A percentile compares a stretch with the other conserved stretches of the same genome.
phyloP scores from a whole-genome alignment of 2,329 filamentous ascomycete genomes.

The Colletotrichum aenigma region DNA sequence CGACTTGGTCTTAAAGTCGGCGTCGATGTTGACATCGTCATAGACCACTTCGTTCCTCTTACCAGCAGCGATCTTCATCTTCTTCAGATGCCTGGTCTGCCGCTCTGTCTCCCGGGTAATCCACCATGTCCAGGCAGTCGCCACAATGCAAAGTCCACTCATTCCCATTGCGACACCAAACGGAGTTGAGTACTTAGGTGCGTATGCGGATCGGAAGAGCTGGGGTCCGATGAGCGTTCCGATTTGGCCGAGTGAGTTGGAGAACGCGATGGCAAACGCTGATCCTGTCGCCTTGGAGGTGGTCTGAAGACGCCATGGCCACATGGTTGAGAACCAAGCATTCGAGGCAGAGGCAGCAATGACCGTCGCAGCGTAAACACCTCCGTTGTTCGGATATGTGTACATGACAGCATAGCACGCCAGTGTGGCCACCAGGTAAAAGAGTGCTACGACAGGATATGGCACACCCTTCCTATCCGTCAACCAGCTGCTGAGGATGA shows the following conservation, averaged over 20 bases:
- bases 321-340: constrained; percentile 53
- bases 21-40: background rate
- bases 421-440: background rate
- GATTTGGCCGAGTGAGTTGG: constrained; percentile 54
- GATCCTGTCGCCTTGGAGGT: constrained; percentile 50
- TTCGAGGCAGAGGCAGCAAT: constrained; percentile 45
- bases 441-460: background rate
- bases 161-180: constrained; percentile 39
- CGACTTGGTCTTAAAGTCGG: background rate
- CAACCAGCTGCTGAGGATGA: background rate
- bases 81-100: constrained; percentile 39
- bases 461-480: background rate
- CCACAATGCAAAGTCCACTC: constrained; percentile 42
- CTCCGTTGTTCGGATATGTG: constrained; percentile 48
- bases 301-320: constrained; percentile 55
- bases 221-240: constrained; percentile 51
- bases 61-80: background rate
- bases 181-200: background rate
- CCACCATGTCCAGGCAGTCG: constrained; percentile 48
- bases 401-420: constrained; percentile 43
- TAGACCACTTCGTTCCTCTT: background rate
- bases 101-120: constrained; percentile 46
- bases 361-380: constrained; percentile 50
- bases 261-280: constrained; percentile 53
- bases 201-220: constrained; percentile 4